Evolutionary conservation across 257 asterid species (phyloP).

Genomic region (Schizonepeta tenuifolia): DNA sequence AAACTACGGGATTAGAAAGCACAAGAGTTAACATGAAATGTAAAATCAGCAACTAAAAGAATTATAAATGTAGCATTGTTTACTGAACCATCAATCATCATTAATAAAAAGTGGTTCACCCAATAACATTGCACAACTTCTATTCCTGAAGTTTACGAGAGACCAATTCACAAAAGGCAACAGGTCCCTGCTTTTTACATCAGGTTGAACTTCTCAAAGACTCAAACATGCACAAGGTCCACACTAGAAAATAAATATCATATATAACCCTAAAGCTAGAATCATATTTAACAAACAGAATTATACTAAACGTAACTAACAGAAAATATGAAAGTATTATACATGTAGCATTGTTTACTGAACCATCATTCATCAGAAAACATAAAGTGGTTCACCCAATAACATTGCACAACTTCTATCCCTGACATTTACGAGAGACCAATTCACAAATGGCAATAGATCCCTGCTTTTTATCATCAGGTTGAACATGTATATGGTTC

Average conservation of each 20-base stretch:
- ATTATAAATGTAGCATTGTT: constrained; percentile 45
- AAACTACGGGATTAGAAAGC: not conserved
- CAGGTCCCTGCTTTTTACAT: constrained; percentile 62
- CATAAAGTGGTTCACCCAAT: too few relatives aligned
- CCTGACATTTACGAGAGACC: too few relatives aligned
- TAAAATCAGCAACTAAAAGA: not conserved
- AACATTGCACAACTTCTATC: too few relatives aligned
- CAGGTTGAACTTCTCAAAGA: constrained; percentile 28
- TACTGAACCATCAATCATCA: constrained; percentile 60
- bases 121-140: constrained; percentile 54
- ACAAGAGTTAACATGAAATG: not conserved
- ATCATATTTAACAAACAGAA: too few relatives aligned
- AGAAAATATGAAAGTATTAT: too few relatives aligned
- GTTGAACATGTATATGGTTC: not conserved
- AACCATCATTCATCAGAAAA: too few relatives aligned
- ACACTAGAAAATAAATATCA: too few relatives aligned
- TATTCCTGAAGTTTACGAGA: constrained; percentile 72
- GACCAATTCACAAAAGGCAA: constrained; percentile 59
- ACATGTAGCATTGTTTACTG: too few relatives aligned
- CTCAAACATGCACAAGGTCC: too few relatives aligned
- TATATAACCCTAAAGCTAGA: too few relatives aligned
- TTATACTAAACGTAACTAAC: too few relatives aligned
- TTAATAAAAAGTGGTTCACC: constrained; percentile 58
- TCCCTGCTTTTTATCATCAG: constrained; percentile 45
- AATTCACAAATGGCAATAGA: too few relatives aligned